phyloP scores from a whole-genome alignment of 768 basidiomycete species.

The Rhizopogon roseolus region DNA sequence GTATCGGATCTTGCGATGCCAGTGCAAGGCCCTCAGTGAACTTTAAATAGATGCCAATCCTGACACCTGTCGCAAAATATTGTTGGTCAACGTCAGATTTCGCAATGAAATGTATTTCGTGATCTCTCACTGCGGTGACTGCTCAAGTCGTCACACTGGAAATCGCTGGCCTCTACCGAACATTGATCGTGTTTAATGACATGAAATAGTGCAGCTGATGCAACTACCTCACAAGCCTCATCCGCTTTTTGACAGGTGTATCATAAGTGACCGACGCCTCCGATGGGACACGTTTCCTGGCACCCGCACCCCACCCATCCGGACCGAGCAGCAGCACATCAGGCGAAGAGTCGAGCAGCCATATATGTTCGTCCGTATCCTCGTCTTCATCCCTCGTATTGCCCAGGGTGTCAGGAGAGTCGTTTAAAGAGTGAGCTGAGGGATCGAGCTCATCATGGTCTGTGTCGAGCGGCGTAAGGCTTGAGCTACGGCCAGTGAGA shows the following conservation, averaged over 20 bases:
- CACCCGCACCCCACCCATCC: neutral
- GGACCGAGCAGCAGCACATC: conserved; percentile 30
- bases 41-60: too few species aligned
- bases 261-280: conserved; percentile 14
- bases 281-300: conserved; percentile 20
- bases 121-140: too few species aligned
- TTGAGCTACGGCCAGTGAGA: neutral
- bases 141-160: too few species aligned
- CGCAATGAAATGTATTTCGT: too few species aligned
- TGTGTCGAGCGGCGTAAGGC: conserved; percentile 3
- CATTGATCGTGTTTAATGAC: too few species aligned
- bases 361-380: conserved; percentile 37
- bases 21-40: too few species aligned
- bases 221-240: neutral
- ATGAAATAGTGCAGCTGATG: too few species aligned
- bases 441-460: neutral
- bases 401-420: conserved; percentile 3
- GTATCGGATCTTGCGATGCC: too few species aligned
- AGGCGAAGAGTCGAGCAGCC: conserved; percentile 37
- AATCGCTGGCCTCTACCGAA: too few species aligned
- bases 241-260: conserved; percentile 23
- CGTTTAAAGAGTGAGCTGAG: neutral
- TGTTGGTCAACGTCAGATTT: too few species aligned
- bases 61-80: too few species aligned
- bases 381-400: conserved; percentile 12